Percentiles rank a stretch among this genome's conserved stretches.
These are phyloP conservation scores for Yarrowia sp. DNA, from an alignment of 805 yeast genomes.

Conservation along the genomic window DNA sequence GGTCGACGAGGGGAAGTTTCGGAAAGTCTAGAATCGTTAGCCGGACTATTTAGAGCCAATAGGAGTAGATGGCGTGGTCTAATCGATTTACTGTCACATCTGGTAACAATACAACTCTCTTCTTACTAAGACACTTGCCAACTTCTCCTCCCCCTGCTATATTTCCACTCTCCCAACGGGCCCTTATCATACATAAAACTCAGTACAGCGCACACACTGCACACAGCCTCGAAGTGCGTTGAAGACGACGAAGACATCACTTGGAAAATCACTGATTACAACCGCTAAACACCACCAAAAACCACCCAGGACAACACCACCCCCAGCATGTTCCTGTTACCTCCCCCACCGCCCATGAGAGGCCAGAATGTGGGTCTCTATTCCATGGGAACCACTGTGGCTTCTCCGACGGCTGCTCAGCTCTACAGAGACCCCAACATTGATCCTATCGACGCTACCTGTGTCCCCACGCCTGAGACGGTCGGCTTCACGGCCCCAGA, in stretches of 20 bases:
- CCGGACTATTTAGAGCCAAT: background rate
- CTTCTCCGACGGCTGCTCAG: conserved; percentile 30
- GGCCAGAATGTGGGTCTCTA: conserved; percentile 19
- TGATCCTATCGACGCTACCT: conserved; percentile 14
- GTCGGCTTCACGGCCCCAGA: conserved; percentile 48
- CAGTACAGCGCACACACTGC: conserved; percentile 6
- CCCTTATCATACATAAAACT: conserved; percentile 24
- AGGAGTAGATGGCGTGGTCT: no score
- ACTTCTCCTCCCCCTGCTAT: background rate
- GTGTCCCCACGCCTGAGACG: conserved; percentile 22
- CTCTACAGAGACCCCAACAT: conserved; percentile 31
- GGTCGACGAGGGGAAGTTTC: background rate
- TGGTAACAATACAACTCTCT: background rate
- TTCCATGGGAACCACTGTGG: conserved; percentile 17
- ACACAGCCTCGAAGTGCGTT: conserved; percentile 10
- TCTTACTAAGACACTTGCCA: no score
- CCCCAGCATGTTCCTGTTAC: conserved; percentile 8
- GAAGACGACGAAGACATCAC: no score
- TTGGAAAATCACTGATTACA: no score
- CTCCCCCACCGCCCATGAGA: conserved; percentile 33
- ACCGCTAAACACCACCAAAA: background rate
- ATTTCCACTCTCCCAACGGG: conserved; percentile 16
- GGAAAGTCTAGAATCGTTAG: conserved; percentile 4
- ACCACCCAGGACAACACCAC: background rate
- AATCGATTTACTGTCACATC: no score